Percentiles rank a stretch among this genome's conserved stretches.
Conservation (phyloP, 345 rosid genomes). For the Gynandropsis gynandra region DNA sequence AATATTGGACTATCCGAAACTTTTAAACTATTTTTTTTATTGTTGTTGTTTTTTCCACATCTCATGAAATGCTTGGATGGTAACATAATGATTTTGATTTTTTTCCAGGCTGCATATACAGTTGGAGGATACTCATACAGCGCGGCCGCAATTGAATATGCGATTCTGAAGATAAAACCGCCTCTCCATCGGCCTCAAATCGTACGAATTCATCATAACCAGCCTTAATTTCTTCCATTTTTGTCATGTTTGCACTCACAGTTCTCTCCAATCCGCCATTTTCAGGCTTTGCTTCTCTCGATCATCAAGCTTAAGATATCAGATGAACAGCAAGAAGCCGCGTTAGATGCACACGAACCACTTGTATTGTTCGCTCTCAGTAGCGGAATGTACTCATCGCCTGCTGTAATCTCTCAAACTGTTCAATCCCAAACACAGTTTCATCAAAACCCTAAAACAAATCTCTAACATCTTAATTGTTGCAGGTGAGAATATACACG, state of each 20-base stretch:
- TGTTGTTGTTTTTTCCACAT: too few species aligned
- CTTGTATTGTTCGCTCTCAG: constrained; percentile 76
- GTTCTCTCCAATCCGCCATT: constrained; percentile 34
- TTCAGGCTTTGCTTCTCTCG: constrained; percentile 80
- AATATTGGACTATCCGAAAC: too few species aligned
- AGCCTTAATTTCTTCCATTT: constrained; percentile 7
- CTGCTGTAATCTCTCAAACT: constrained; percentile 46
- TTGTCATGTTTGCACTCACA: constrained; percentile 34
- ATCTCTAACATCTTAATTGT: neutral
- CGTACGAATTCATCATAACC: constrained; percentile 30
- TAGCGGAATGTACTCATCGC: constrained; percentile 86
- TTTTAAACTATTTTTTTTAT: too few species aligned
- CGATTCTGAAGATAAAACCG: constrained; percentile 75
- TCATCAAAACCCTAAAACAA: constrained; percentile 9
- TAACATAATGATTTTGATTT: neutral
- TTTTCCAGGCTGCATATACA: constrained; percentile 77
- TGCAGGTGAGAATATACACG: constrained; percentile 72
- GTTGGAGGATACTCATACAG: constrained; percentile 88
- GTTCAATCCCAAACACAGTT: neutral
- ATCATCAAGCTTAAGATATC: constrained; percentile 74
- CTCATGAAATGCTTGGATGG: too few species aligned
- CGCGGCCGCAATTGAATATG: constrained; percentile 71
- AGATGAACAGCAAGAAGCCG: constrained; percentile 60
- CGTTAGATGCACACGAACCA: constrained; percentile 51
- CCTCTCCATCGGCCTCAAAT: constrained; percentile 84